Base-by-base conservation (phyloP, 352 stramenopile genomes). In the Pythium sukuiense region DNA sequence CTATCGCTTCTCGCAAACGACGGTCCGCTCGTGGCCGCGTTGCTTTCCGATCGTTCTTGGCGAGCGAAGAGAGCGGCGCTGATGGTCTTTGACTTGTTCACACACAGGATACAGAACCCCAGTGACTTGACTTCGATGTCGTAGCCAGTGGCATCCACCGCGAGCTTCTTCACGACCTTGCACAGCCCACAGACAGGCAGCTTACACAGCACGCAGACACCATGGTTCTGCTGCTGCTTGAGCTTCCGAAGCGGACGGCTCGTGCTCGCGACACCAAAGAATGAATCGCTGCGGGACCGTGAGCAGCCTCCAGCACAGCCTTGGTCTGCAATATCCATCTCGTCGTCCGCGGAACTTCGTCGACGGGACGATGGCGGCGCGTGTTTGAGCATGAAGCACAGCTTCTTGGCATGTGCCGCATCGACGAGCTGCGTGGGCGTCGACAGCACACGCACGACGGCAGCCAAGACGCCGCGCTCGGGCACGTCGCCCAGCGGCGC, bases 121-220 rank as follows among this genome's bases (percentile, higher is more conserved):
- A 70, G 41, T 18, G 50, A 62, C 57, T 62, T 61, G 56, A 58
- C 33, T 33, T 57, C 50, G 50, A 62, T 8, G 13, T 59, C 55
- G 37, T 60, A 58, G 8, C 30, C 64, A 2, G 39, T 56, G 37
- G 57, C 57, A n/a, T 70, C 56, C 13, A 70, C 58, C 6, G 35
- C 57, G 27, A 70, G 37, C 30, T 70, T 70, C 56, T 65, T 65
- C 12, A 61, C 50, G 49, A 70, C 52, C 43, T 70, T 70, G 57
- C 64, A 70, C 14, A 39, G 30, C 8, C n/a, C 33, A 30, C 64
- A 70, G 20, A 70, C 64, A 11, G 56, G 56, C 30, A 65, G 39
- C 29, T 70, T 70, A 45, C 64, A 70, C 35, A 70, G 27, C 32
- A 70, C 50, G 33, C 64, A 70, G 9, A 61, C 32, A 20, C 64